These are phyloP conservation scores for Limnanthes douglasii DNA, from an alignment of 345 rosid species.

Conservation along the genomic window DNA sequence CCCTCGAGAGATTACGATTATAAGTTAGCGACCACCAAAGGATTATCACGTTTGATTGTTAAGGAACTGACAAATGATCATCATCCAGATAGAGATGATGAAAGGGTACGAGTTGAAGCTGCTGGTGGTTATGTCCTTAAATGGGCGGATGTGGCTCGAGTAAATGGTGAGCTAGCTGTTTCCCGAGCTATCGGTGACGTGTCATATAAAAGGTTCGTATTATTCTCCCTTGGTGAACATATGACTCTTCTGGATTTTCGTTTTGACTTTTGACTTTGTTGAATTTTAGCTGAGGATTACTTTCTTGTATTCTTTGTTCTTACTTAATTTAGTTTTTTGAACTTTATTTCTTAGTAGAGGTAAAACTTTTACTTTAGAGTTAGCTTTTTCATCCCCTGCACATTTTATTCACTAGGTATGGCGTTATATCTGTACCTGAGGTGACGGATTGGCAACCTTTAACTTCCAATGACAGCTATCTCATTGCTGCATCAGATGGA, in stretches of 20 bases:
- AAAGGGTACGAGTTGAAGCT: slow-evolving; percentile 71
- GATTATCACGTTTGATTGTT: slow-evolving; percentile 32
- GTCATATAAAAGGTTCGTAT: slow-evolving; percentile 48
- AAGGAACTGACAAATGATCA: slow-evolving; percentile 80
- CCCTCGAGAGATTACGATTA: slow-evolving; percentile 25
- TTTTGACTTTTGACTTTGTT: too few relatives aligned
- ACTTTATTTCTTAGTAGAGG: too few relatives aligned
- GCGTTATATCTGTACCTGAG: slow-evolving; percentile 86
- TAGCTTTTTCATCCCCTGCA: too few relatives aligned
- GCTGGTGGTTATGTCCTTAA: slow-evolving; percentile 82
- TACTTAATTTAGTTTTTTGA: too few relatives aligned
- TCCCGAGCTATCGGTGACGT: slow-evolving; percentile 90
- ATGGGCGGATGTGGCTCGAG: slow-evolving; percentile 69
- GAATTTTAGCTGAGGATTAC: too few relatives aligned
- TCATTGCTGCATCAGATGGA: slow-evolving; percentile 96
- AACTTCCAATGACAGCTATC: slow-evolving; percentile 54
- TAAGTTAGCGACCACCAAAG: slow-evolving; percentile 28
- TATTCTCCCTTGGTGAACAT: too few relatives aligned
- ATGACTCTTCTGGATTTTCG: too few relatives aligned
- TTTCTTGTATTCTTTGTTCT: too few relatives aligned
- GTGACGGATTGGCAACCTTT: slow-evolving; percentile 72
- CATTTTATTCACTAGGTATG: slow-evolving; percentile 59
- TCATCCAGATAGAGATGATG: slow-evolving; percentile 87
- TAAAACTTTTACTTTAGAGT: too few relatives aligned
- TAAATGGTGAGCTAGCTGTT: slow-evolving; percentile 79